These are phyloP conservation scores for Gossypium arboreum DNA, from an alignment of 345 rosid species.

Conservation along the genomic window DNA sequence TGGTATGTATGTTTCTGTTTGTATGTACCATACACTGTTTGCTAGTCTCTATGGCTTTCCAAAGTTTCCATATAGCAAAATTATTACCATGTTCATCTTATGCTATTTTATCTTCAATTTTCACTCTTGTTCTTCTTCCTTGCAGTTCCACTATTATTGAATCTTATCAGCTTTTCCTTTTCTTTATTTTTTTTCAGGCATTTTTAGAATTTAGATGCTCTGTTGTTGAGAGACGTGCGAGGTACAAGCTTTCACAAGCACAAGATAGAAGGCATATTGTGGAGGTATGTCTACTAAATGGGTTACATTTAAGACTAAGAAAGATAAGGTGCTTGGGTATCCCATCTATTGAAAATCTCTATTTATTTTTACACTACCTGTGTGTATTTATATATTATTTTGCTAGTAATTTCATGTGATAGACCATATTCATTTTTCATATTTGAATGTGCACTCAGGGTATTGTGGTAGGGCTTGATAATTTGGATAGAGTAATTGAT, in stretches of 20 bases:
- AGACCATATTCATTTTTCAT: neutral
- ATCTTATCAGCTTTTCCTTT: conserved; percentile 5
- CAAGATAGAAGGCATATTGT: conserved; percentile 80
- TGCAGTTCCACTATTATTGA: neutral
- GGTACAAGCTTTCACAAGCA: conserved; percentile 79
- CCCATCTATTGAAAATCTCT: neutral
- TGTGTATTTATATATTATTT: neutral
- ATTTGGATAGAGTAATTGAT: conserved; percentile 63
- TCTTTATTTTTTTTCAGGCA: conserved; percentile 39
- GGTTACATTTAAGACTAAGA: neutral
- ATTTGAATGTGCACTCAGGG: conserved; percentile 45
- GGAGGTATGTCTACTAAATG: conserved; percentile 49
- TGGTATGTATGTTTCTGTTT: neutral
- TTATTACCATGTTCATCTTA: neutral
- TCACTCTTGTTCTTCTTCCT: neutral
- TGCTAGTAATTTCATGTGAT: neutral
- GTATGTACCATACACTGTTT: neutral
- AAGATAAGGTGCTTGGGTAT: conserved; percentile 2
- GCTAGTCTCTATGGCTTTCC: neutral
- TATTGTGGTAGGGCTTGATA: conserved; percentile 77
- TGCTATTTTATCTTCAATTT: neutral
- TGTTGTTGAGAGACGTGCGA: conserved; percentile 85
- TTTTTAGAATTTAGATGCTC: conserved; percentile 92
- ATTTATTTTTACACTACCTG: neutral
- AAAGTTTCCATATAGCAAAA: neutral